These are phyloP conservation scores for Paracoccidioides brasiliensis DNA, from an alignment of 2,329 filamentous ascomycete species.

Conservation along the genomic window DNA sequence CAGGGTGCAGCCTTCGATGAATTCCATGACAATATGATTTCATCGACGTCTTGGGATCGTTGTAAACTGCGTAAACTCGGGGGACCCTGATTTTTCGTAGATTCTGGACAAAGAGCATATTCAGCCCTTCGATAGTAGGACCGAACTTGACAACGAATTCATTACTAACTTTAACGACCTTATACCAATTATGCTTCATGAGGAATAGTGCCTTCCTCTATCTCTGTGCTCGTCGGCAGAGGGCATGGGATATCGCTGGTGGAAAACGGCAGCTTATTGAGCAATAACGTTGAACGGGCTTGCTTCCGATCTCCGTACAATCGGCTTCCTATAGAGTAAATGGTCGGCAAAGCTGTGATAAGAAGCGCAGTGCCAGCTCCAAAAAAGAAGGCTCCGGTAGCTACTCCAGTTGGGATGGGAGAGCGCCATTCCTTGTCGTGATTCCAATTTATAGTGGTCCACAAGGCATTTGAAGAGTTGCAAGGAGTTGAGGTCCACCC, in stretches of 20 bases:
- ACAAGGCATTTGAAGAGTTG: too few relatives aligned
- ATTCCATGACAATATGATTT: constrained; percentile 23
- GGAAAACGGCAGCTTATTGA: constrained; percentile 12
- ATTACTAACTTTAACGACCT: constrained; percentile 12
- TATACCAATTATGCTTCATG: constrained; percentile 11
- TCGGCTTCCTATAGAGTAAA: constrained; percentile 1
- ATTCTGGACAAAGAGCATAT: constrained; percentile 20
- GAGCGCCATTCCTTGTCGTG: too few relatives aligned
- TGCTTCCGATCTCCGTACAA: not conserved
- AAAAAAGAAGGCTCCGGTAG: too few relatives aligned
- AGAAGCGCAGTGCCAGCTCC: not conserved
- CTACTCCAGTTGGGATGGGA: too few relatives aligned
- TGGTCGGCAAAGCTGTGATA: not conserved
- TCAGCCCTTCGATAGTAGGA: constrained; percentile 19
- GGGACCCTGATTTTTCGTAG: constrained; percentile 18
- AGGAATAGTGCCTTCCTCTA: constrained; percentile 11
- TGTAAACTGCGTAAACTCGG: constrained; percentile 21
- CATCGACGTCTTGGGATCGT: constrained; percentile 9
- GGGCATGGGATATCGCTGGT: constrained; percentile 9
- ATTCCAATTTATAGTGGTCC: too few relatives aligned
- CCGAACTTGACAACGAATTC: constrained; percentile 19
- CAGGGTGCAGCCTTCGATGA: constrained; percentile 16
- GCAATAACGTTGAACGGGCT: not conserved
- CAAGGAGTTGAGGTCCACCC: too few relatives aligned
- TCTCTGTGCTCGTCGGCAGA: constrained; percentile 15